Evolutionary conservation across 2,329 filamentous ascomycete genomes (phyloP), one percentile per base, ranked within the genome.

Genomic region (Coniochaeta pulveracea): DNA sequence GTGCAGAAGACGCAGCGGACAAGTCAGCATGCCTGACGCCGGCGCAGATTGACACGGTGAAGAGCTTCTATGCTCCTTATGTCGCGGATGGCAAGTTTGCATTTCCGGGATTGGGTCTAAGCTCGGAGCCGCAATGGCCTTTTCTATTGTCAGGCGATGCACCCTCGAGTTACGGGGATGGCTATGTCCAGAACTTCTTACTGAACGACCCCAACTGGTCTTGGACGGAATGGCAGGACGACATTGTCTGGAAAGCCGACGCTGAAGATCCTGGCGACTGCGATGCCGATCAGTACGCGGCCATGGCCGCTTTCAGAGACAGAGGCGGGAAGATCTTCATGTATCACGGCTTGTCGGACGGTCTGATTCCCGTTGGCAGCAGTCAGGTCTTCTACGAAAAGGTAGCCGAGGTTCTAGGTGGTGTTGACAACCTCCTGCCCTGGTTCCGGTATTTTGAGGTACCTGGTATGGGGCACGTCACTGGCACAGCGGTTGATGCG

Each of bases 401-500:
- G 5, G 36, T 75, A 34, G 60, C 66, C 10, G 63, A 63, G 0
- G 60, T 62, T 0, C 39, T 43, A 3, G 12, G 50, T 3, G 42
- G 49, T 10, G 31, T 48, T 22, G 43, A 43, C 10, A 38, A 34
- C 7, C 59, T 64, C 14, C 65, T 64, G 8, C n/a, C 19, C 11
- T 67, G 67, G 46, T 76, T 68, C 48, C 49, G 56, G 0, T 63
- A 64, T 42, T 73, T 73, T 43, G 54, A 52, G 14, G 57, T 74
- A n/a, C 66, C 67, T 0, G 69, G 69, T 1, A 66, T 72, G 63
- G 51, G 50, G 9, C 69, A 73, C 46, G 73, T 69, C 42, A 36
- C 40, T 14, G 23, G 39, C 36, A 51, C 54, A 6, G 32, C 40
- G 3, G 51, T 52, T n/a, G 48, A 55, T 33, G 57, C 59, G 10